phyloP scores from a whole-genome alignment of 2,329 filamentous ascomycete genomes.

The Colletotrichum trifolii region DNA sequence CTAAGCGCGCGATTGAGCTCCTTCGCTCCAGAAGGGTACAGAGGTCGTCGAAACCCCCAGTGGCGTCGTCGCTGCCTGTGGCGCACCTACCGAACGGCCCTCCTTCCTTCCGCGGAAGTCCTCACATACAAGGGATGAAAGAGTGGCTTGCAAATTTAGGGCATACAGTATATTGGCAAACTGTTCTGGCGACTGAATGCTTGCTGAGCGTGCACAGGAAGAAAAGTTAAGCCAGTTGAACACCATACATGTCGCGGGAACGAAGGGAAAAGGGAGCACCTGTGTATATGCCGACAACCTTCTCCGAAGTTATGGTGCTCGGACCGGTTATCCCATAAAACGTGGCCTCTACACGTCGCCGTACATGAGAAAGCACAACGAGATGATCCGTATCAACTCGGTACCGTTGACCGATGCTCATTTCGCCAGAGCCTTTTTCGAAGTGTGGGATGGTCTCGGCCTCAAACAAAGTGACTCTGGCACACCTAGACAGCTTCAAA shows the following conservation, averaged over 20 bases:
- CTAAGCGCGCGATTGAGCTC: too few relatives aligned
- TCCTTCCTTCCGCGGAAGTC: too few relatives aligned
- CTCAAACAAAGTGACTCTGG: constrained; percentile 19
- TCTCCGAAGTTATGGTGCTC: constrained; percentile 45
- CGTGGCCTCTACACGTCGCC: constrained; percentile 63
- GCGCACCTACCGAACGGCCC: too few relatives aligned
- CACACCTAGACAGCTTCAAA: constrained; percentile 49
- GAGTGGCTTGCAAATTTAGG: constrained; percentile 46
- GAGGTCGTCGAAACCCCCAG: too few relatives aligned
- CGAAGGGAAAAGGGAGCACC: constrained; percentile 66
- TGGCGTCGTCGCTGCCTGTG: too few relatives aligned
- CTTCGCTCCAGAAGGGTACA: too few relatives aligned
- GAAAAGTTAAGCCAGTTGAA: constrained; percentile 52
- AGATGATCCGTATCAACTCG: constrained; percentile 56
- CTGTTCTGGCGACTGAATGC: background rate
- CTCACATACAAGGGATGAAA: constrained; percentile 46
- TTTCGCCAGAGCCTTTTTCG: constrained; percentile 58
- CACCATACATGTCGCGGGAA: constrained; percentile 63
- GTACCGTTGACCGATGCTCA: constrained; percentile 47
- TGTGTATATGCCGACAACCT: constrained; percentile 59
- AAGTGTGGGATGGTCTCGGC: constrained; percentile 49
- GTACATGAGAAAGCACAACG: constrained; percentile 54
- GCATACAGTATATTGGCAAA: constrained; percentile 41
- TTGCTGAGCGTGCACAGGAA: constrained; percentile 37
- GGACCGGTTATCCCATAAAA: constrained; percentile 41